Percentiles rank a stretch among this genome's conserved stretches.
These are phyloP conservation scores for Austroboletus novae-zelandiae DNA, from an alignment of 1,284 basidiomycete species.

Conservation along the genomic window DNA sequence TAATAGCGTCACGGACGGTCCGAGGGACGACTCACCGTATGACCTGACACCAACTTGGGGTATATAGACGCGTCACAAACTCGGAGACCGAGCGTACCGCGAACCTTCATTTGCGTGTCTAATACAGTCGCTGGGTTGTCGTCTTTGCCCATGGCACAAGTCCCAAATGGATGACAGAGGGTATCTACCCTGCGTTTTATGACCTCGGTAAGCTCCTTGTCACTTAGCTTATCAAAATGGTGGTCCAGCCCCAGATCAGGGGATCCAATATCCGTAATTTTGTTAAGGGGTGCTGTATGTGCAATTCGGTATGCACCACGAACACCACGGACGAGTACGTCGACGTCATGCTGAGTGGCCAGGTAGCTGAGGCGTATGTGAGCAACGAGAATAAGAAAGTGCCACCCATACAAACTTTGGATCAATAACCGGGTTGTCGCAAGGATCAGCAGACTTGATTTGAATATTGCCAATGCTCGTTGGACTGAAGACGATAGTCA, in stretches of 20 bases:
- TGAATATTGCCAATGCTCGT: conserved; percentile 41
- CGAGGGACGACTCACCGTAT: conserved; percentile 46
- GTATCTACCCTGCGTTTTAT: conserved; percentile 53
- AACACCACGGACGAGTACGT: conserved; percentile 52
- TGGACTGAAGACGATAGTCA: conserved; percentile 33
- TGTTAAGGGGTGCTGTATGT: conserved; percentile 47
- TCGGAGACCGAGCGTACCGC: conserved; percentile 46
- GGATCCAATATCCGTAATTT: conserved; percentile 43
- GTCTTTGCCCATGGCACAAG: conserved; percentile 53
- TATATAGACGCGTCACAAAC: conserved; percentile 63
- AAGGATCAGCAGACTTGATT: conserved; percentile 40
- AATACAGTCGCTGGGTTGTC: conserved; percentile 41
- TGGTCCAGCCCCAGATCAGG: conserved; percentile 44
- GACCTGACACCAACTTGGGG: conserved; percentile 57
- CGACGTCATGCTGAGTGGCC: conserved; percentile 51
- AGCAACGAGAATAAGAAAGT: neutral
- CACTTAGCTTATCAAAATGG: conserved; percentile 36
- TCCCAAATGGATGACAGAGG: conserved; percentile 56
- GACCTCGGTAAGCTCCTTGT: conserved; percentile 42
- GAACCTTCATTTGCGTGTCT: conserved; percentile 47
- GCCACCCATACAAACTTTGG: conserved; percentile 35
- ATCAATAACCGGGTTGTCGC: conserved; percentile 44
- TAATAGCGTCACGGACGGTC: neutral
- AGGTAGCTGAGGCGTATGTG: conserved; percentile 46
- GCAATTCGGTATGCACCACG: conserved; percentile 50